Percentiles rank a stretch among this genome's conserved stretches.
Evolutionary conservation across 2,329 filamentous ascomycete species (phyloP).

Genomic region (Aspergillus spinulosporus): DNA sequence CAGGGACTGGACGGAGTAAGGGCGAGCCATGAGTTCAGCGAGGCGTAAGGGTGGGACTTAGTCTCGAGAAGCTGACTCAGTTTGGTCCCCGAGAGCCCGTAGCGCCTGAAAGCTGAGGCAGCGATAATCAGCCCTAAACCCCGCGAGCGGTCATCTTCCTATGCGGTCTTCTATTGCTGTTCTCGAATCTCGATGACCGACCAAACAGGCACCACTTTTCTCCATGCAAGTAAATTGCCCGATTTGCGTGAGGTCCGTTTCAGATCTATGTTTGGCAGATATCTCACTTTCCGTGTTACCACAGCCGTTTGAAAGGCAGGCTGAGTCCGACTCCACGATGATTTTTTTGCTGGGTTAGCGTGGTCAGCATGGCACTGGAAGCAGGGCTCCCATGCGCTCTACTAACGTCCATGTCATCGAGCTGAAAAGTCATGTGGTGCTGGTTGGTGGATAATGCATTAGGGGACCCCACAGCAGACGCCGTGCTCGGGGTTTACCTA

Average conservation of each 20-base stretch:
- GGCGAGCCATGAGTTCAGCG: background rate
- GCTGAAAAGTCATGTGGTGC: background rate
- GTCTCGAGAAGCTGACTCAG: background rate
- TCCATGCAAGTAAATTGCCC: background rate
- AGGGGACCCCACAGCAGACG: background rate
- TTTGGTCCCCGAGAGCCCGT: slow-evolving; percentile 2
- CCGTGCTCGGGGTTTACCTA: slow-evolving; percentile 12
- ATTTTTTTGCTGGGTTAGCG: background rate
- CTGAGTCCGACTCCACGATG: slow-evolving; percentile 8
- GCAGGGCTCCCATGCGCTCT: background rate
- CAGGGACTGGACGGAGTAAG: background rate
- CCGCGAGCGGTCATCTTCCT: background rate
- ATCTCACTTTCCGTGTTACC: slow-evolving; percentile 1
- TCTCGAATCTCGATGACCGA: background rate
- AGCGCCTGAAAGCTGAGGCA: background rate
- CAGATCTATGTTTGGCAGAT: slow-evolving; percentile 1
- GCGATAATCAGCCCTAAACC: background rate
- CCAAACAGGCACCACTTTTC: background rate
- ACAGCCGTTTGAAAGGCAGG: slow-evolving; percentile 4
- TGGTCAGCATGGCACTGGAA: background rate
- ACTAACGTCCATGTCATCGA: background rate
- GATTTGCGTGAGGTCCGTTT: background rate
- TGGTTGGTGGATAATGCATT: background rate
- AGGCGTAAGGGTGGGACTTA: background rate
- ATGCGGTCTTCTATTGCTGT: background rate